Conservation (phyloP, 768 basidiomycete genomes). For the Mycena amicta region DNA sequence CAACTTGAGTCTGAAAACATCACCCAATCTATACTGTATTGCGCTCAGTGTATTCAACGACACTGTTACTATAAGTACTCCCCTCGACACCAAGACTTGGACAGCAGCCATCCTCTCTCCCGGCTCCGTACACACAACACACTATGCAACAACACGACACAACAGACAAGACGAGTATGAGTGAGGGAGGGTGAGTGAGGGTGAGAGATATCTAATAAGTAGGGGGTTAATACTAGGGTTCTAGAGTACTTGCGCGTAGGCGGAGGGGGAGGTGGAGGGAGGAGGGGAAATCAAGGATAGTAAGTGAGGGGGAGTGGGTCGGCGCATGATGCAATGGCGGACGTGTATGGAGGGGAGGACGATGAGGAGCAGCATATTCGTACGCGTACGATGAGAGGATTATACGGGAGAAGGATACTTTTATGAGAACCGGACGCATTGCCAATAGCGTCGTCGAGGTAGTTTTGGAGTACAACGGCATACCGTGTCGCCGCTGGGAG, state of each 20-base stretch:
- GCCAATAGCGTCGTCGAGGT: too few species aligned
- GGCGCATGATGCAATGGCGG: too few species aligned
- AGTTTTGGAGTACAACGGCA: neutral
- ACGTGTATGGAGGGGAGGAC: neutral
- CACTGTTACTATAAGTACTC: neutral
- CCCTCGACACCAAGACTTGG: neutral
- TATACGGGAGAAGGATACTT: neutral
- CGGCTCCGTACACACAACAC: neutral
- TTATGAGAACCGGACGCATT: neutral
- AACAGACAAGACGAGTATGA: neutral
- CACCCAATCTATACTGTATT: neutral
- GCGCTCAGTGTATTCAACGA: neutral
- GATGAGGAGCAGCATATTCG: neutral
- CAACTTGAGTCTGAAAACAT: neutral
- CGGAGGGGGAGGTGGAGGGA: neutral
- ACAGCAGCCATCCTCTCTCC: too few species aligned
- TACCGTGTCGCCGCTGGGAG: neutral
- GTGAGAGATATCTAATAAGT: neutral
- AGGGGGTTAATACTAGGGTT: neutral
- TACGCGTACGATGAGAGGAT: too few species aligned
- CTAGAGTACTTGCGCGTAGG: neutral
- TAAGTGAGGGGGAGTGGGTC: constrained; percentile 1
- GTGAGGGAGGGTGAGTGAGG: neutral
- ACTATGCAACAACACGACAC: neutral
- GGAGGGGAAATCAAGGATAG: constrained; percentile 18